Percentiles rank a stretch among this genome's conserved stretches.
Evolutionary conservation across 768 basidiomycete genomes (phyloP).

Genomic region (Butyriboletus loyo): DNA sequence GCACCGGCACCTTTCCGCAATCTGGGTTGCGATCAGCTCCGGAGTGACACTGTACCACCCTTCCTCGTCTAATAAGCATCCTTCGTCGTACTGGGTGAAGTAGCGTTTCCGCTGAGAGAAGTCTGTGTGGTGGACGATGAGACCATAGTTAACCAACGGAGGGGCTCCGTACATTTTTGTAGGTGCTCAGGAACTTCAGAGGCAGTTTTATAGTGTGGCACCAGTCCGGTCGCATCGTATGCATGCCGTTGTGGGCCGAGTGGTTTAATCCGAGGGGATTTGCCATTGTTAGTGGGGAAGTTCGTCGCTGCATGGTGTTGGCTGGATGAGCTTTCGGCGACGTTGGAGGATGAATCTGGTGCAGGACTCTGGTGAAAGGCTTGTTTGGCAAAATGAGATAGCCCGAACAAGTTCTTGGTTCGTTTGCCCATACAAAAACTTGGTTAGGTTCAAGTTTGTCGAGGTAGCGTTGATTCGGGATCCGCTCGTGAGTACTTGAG

Average conservation of each 20-base stretch:
- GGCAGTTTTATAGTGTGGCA: constrained; percentile 61
- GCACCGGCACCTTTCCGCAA: constrained; percentile 88
- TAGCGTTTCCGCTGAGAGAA: constrained; percentile 80
- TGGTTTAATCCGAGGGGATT: constrained; percentile 24
- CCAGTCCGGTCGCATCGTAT: constrained; percentile 71
- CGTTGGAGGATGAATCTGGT: constrained; percentile 3
- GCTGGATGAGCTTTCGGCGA: not conserved
- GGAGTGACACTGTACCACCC: constrained; percentile 99
- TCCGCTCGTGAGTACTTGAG: not conserved
- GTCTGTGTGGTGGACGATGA: constrained; percentile 47
- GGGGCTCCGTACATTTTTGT: constrained; percentile 62
- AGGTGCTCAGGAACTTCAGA: constrained; percentile 75
- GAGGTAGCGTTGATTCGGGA: not conserved
- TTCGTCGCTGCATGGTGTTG: not conserved
- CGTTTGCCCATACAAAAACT: constrained; percentile 37
- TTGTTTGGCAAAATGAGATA: constrained; percentile 43
- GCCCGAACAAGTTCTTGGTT: constrained; percentile 38
- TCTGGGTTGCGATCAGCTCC: constrained; percentile 86
- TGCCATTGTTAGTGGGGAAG: not conserved
- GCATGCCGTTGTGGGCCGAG: constrained; percentile 34
- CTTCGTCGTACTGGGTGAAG: constrained; percentile 76
- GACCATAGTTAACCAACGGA: not conserved
- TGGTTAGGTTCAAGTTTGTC: not conserved
- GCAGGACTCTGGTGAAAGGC: constrained; percentile 29
- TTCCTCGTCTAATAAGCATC: constrained; percentile 87